Conservation (phyloP, 495 filamentous ascomycete genomes). For the Rostrohypoxylon terebratum region DNA sequence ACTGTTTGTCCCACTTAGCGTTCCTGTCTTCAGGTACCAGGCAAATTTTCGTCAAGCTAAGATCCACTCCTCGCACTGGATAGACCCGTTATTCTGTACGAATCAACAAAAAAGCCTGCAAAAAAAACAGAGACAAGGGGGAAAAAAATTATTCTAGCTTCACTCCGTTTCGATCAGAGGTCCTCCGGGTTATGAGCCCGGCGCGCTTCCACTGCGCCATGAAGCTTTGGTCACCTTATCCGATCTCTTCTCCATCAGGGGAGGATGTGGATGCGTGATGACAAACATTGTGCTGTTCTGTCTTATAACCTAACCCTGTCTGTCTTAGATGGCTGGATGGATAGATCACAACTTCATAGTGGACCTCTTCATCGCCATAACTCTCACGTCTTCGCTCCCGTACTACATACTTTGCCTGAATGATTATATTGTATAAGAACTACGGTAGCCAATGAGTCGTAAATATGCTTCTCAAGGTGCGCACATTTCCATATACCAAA, state of each 20-base stretch:
- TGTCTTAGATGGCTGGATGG: background rate
- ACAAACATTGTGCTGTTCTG: background rate
- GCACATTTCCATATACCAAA: no score
- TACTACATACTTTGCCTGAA: no score
- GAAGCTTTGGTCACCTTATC: constrained; percentile 43
- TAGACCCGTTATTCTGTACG: background rate
- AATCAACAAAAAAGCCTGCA: constrained; percentile 6
- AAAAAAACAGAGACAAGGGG: constrained; percentile 29
- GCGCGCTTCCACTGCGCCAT: constrained; percentile 60
- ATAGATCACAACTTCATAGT: background rate
- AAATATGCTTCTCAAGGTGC: no score
- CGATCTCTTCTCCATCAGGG: no score
- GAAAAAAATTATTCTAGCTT: constrained; percentile 45
- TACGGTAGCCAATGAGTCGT: no score
- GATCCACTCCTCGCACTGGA: background rate
- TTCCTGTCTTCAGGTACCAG: background rate
- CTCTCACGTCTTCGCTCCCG: no score
- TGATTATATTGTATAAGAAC: no score
- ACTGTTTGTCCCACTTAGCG: background rate
- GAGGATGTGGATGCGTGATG: background rate
- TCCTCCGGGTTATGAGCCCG: constrained; percentile 63
- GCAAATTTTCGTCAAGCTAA: background rate
- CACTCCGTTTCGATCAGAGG: constrained; percentile 58
- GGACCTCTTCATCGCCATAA: no score
- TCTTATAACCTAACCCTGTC: background rate